Percentiles rank a stretch among this genome's conserved stretches.
These are phyloP conservation scores for Venturia effusa DNA, from an alignment of 2,329 filamentous ascomycete genomes.

Conservation along the genomic window DNA sequence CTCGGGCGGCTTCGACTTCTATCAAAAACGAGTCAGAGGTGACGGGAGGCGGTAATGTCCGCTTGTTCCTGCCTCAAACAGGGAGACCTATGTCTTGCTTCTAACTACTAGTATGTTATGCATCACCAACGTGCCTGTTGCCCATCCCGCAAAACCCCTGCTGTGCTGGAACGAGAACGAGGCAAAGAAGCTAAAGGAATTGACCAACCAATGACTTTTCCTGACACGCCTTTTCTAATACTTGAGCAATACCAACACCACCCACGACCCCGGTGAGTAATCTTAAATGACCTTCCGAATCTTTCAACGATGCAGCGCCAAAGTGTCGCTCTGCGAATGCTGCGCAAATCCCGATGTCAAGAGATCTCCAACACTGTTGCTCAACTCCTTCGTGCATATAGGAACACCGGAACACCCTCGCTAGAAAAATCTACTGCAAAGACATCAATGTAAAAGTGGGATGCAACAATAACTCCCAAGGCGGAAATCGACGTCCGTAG, in stretches of 20 bases:
- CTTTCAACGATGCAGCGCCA: not conserved
- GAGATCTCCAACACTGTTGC: not conserved
- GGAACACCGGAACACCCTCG: not conserved
- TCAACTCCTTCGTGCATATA: not conserved
- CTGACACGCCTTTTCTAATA: not conserved
- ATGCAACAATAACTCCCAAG: not conserved
- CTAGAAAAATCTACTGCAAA: not conserved
- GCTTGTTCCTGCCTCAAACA: not conserved
- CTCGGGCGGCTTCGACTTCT: not conserved
- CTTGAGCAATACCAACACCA: not conserved
- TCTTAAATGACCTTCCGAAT: no score
- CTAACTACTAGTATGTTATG: not conserved
- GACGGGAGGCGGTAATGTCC: not conserved
- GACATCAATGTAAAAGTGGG: not conserved
- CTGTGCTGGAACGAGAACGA: not conserved
- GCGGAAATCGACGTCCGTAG: not conserved
- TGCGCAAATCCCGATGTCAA: no score
- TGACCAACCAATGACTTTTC: not conserved
- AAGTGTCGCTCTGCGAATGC: not conserved
- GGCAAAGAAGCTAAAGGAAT: not conserved
- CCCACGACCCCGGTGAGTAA: no score
- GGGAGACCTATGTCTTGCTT: no score
- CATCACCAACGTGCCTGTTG: not conserved
- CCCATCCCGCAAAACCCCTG: not conserved
- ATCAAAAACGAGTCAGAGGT: no score